A percentile compares a stretch with the other conserved stretches of the same genome.
phyloP scores from a whole-genome alignment of 495 filamentous ascomycete genomes.

The Parachaetomium inaequale region DNA sequence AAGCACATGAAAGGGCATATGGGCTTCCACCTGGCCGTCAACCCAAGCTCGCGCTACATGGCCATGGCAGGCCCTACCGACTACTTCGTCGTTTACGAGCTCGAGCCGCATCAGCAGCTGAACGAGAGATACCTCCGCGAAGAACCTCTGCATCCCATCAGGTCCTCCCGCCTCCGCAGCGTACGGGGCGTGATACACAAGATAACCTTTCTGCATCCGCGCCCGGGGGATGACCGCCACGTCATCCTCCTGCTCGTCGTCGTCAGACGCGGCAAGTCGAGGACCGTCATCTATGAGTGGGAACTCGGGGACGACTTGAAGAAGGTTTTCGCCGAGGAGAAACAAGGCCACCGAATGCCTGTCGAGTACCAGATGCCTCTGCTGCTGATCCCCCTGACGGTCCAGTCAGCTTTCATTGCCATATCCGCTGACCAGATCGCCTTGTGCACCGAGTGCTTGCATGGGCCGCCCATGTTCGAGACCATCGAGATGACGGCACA shows the following conservation, averaged over 20 bases:
- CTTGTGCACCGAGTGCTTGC: constrained; percentile 55
- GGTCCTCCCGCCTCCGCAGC: constrained; percentile 51
- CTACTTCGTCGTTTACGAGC: constrained; percentile 56
- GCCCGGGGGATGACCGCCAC: constrained; percentile 57
- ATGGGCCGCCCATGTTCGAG: constrained; percentile 47
- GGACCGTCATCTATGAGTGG: constrained; percentile 75
- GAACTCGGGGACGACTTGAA: constrained; percentile 42
- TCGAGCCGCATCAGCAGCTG: constrained; percentile 51
- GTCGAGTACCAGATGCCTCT: constrained; percentile 59
- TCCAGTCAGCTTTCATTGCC: constrained; percentile 60
- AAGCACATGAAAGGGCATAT: constrained; percentile 46
- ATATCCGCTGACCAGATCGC: constrained; percentile 57
- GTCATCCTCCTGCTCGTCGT: constrained; percentile 74
- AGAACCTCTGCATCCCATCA: constrained; percentile 41
- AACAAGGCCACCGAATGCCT: constrained; percentile 51
- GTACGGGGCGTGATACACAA: constrained; percentile 74
- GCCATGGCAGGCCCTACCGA: constrained; percentile 43
- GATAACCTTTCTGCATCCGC: constrained; percentile 82
- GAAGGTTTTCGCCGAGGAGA: constrained; percentile 38
- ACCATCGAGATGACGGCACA: constrained; percentile 31
- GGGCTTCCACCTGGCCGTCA: constrained; percentile 77
- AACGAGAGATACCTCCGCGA: constrained; percentile 36
- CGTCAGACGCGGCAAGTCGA: constrained; percentile 55
- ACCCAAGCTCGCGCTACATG: constrained; percentile 59
- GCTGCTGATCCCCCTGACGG: constrained; percentile 64